Evolutionary conservation across 257 asterid genomes (phyloP), one percentile per base, ranked within the genome.

Genomic region (Plantago ovata): DNA sequence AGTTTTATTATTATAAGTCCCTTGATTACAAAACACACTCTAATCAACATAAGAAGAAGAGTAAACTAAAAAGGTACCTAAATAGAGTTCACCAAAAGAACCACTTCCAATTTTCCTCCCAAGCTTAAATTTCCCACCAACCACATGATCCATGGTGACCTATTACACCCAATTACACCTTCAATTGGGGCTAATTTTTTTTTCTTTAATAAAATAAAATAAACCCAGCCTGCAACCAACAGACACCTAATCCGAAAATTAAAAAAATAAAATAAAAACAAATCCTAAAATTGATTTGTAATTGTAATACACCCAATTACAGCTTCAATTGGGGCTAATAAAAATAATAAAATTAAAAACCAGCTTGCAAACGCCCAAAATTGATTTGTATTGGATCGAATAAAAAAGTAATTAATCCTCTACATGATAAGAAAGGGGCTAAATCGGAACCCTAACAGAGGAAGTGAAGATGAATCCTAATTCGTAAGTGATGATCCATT

Each of bases 51-150:
- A 38, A 44, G 13, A 9, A 42, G 38, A 46, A 43, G 19, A 23
- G 61, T 68, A 48, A 9, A 57, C 53, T n/a, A n/a, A n/a, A n/a
- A n/a, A n/a, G 36, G 61, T 75, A 90, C 98, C 98, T 71, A 90
- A 71, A 78, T 81, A 90, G 64, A 90, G 91, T 76, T 87, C 98
- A 67, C 98, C 98, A 74, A 91, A 91, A 46, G 98, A 91, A 65
- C 98, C 98, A 71, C 95, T 74, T 66, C 96, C 96, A 75, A 91
- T 91, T 77, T 87, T 91, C 78, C 96, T 84, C 56, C 95, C 96
- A 72, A 91, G 82, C 90, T 83, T 91, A 81, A 83, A 91, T 65
- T 80, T 91, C 9, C 92, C 96, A 70, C 95, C 87, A 56, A 91
- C 94, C 55, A 80, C 83, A 61, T 79, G 89, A 77, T 84, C 95